phyloP scores from a whole-genome alignment of 495 filamentous ascomycete genomes.

The Polyplosphaeria fusca region DNA sequence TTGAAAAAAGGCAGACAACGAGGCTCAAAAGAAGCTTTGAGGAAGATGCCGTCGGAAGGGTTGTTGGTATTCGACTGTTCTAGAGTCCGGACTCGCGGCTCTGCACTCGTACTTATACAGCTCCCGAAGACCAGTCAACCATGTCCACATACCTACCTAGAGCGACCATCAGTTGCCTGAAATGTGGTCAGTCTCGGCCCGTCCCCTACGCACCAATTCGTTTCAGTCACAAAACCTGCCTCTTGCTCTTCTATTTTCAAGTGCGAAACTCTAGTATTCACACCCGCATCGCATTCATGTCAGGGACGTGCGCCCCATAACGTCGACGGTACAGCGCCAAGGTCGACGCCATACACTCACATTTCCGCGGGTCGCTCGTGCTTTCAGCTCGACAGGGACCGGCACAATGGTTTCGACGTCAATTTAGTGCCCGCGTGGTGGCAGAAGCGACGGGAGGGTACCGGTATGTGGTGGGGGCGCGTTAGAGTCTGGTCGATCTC shows the following conservation, averaged over 20 bases:
- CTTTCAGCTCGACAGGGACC: conserved; percentile 25
- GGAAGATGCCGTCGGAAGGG: not conserved
- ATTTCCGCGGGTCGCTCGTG: conserved; percentile 13
- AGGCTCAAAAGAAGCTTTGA: conserved; percentile 10
- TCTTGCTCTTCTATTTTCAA: conserved; percentile 24
- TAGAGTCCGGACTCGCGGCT: not conserved
- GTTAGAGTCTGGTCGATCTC: conserved; percentile 10
- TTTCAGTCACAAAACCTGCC: not conserved
- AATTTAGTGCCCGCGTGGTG: not conserved
- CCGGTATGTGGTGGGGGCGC: conserved; percentile 19
- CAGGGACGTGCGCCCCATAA: conserved; percentile 2
- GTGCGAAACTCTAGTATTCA: conserved; percentile 3
- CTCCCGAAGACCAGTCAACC: conserved; percentile 7
- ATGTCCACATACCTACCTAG: conserved; percentile 7
- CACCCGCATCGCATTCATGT: not conserved
- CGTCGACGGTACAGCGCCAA: conserved; percentile 17
- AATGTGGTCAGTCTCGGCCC: conserved; percentile 6
- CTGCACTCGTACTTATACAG: conserved; percentile 17
- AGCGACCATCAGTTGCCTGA: conserved; percentile 4
- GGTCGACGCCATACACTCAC: conserved; percentile 6
- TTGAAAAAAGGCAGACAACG: too few relatives aligned
- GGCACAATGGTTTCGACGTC: conserved; percentile 4
- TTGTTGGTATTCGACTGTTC: conserved; percentile 5
- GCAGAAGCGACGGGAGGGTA: conserved; percentile 11
- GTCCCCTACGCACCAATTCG: conserved; percentile 8